Evolutionary conservation across 805 yeast genomes (phyloP).

Genomic region (Schwanniomyces pseudopolymorphus): DNA sequence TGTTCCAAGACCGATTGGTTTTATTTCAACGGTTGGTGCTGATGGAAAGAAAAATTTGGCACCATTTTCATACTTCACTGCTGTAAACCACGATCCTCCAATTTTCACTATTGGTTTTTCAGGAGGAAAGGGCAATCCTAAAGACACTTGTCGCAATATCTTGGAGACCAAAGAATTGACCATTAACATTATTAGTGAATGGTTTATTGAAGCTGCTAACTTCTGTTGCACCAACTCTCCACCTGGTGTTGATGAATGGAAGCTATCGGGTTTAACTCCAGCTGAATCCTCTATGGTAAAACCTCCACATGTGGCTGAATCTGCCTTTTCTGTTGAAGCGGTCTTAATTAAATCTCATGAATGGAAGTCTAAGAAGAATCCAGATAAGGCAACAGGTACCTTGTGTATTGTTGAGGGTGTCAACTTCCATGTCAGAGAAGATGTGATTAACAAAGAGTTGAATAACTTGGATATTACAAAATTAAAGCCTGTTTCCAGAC

Average conservation of each 20-base stretch:
- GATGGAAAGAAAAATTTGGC: slow-evolving; percentile 52
- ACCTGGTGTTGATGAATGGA: slow-evolving; percentile 53
- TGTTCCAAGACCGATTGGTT: slow-evolving; percentile 62
- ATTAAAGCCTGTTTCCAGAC: slow-evolving; percentile 53
- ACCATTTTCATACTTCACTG: slow-evolving; percentile 58
- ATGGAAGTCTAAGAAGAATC: slow-evolving; percentile 42
- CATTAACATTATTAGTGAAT: slow-evolving; percentile 58
- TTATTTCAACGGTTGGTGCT: slow-evolving; percentile 46
- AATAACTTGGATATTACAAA: slow-evolving; percentile 44
- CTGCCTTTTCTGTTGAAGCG: slow-evolving; percentile 59
- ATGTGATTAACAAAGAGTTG: slow-evolving; percentile 42
- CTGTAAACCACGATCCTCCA: slow-evolving; percentile 57
- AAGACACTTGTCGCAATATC: slow-evolving; percentile 52
- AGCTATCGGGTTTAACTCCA: slow-evolving; percentile 53
- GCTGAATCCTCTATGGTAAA: slow-evolving; percentile 43
- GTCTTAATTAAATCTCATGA: slow-evolving; percentile 46
- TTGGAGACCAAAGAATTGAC: slow-evolving; percentile 54
- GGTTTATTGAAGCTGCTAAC: slow-evolving; percentile 67
- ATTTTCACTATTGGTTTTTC: slow-evolving; percentile 52
- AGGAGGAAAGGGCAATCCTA: slow-evolving; percentile 33
- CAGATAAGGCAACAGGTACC: slow-evolving; percentile 34
- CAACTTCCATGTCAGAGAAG: slow-evolving; percentile 57
- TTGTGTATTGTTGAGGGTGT: slow-evolving; percentile 54
- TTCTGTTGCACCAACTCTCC: slow-evolving; percentile 49
- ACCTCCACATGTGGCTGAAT: slow-evolving; percentile 60